Evolutionary conservation across 1,284 basidiomycete genomes (phyloP).

Genomic region (Leucoagaricus sp.): DNA sequence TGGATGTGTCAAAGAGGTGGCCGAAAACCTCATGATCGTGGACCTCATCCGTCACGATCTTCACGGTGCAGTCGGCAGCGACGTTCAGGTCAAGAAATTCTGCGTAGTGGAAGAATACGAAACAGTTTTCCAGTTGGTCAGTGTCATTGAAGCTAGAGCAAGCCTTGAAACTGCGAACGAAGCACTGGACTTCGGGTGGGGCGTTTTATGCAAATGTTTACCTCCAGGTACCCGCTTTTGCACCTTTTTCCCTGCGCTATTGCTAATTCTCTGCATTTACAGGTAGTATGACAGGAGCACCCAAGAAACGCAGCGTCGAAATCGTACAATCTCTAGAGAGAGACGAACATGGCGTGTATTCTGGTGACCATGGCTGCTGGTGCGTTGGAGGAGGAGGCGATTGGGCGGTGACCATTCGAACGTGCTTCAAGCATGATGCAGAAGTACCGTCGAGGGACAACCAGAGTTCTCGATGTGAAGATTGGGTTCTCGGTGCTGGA

Average conservation of each 20-base stretch:
- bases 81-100: conserved; percentile 84
- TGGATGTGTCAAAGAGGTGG: conserved; percentile 88
- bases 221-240: conserved; percentile 77
- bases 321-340: conserved; percentile 85
- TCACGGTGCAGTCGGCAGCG: conserved; percentile 71
- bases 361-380: conserved; percentile 94
- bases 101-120: conserved; percentile 92
- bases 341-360: conserved; percentile 79
- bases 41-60: conserved; percentile 96
- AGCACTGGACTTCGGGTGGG: conserved; percentile 63
- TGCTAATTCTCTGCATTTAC: conserved; percentile 11
- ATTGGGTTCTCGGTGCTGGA: conserved; percentile 86
- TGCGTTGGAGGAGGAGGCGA: conserved; percentile 88
- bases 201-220: conserved; percentile 77
- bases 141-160: conserved; percentile 79
- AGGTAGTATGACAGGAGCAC: conserved; percentile 98
- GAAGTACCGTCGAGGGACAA: background rate
- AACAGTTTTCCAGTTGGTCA: conserved; percentile 96
- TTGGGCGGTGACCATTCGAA: conserved; percentile 96
- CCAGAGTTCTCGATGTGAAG: conserved; percentile 47
- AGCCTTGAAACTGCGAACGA: conserved; percentile 31
- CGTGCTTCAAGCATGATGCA: conserved; percentile 82
- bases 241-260: background rate
- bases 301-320: conserved; percentile 92
- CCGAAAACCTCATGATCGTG: conserved; percentile 99